Evolutionary conservation across 768 basidiomycete species (phyloP).

Genomic region (Naganishia randhawae): DNA sequence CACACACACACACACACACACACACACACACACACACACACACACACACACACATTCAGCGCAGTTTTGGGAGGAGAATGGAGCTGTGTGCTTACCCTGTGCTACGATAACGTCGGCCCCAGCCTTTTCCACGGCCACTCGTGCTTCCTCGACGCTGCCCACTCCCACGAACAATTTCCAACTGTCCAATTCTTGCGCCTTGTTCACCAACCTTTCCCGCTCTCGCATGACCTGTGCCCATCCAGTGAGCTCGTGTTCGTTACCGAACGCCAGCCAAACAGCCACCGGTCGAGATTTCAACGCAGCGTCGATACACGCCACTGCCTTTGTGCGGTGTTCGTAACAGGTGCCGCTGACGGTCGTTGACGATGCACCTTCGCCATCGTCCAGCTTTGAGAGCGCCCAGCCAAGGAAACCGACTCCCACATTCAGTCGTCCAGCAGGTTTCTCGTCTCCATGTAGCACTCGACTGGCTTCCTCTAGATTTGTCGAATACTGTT

Average conservation of each 20-base stretch:
- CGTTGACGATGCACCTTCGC: constrained; percentile 58
- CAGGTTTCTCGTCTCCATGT: constrained; percentile 36
- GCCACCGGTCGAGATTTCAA: constrained; percentile 54
- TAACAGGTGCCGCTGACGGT: constrained; percentile 28
- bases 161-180: constrained; percentile 61
- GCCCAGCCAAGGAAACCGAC: constrained; percentile 73
- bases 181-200: constrained; percentile 37
- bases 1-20: no score
- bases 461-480: constrained; percentile 57
- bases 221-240: constrained; percentile 65
- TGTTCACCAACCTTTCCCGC: constrained; percentile 57
- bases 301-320: constrained; percentile 26
- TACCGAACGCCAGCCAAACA: constrained; percentile 73
- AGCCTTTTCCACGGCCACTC: constrained; percentile 63
- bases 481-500: constrained; percentile 57
- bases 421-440: constrained; percentile 57
- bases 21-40: no score
- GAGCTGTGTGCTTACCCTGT: constrained; percentile 65
- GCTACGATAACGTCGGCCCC: constrained; percentile 70
- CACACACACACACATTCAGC: no score
- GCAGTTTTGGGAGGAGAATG: no score
- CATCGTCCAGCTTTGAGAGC: constrained; percentile 57
- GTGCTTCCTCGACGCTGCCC: constrained; percentile 61
- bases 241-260: constrained; percentile 52
- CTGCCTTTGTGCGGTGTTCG: constrained; percentile 14